These are phyloP conservation scores for Cyberlindnera bimundalis DNA, from an alignment of 805 yeast species.

Conservation along the genomic window DNA sequence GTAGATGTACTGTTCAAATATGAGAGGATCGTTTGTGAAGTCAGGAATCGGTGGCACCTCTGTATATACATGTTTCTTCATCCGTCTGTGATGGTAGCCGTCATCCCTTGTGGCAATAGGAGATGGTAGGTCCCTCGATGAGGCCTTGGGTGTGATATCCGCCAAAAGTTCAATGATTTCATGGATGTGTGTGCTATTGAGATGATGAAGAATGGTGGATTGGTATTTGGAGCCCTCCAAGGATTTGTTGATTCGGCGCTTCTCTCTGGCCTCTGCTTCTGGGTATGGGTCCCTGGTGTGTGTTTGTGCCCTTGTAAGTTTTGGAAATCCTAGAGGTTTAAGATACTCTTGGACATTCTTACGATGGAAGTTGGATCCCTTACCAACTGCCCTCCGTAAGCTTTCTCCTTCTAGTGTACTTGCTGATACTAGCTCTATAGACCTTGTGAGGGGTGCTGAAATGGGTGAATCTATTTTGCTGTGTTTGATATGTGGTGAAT, in stretches of 20 bases:
- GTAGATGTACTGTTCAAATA: conserved; percentile 34
- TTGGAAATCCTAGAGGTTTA: conserved; percentile 26
- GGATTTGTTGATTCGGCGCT: conserved; percentile 1
- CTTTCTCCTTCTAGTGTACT: too few species aligned
- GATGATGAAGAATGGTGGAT: conserved; percentile 14
- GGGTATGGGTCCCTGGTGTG: conserved; percentile 9
- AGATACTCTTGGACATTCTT: conserved; percentile 28
- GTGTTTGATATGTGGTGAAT: too few species aligned
- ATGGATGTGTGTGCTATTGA: conserved; percentile 21
- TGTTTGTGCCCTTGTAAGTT: conserved; percentile 26
- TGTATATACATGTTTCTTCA: conserved; percentile 23
- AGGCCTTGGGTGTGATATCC: conserved; percentile 24
- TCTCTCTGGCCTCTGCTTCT: conserved; percentile 18
- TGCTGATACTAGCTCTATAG: too few species aligned
- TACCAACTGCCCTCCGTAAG: conserved; percentile 23
- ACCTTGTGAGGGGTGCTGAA: too few species aligned
- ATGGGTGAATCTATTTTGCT: too few species aligned
- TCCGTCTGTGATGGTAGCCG: conserved; percentile 1
- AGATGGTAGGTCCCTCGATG: conserved; percentile 11
- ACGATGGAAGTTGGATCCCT: conserved; percentile 30
- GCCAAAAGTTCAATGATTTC: conserved; percentile 25
- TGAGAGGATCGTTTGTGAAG: conserved; percentile 24
- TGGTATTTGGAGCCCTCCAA: conserved; percentile 11
- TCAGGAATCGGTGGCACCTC: conserved; percentile 37
- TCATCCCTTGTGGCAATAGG: conserved; percentile 13